Evolutionary conservation across 768 basidiomycete species (phyloP).

Genomic region (Suillus subaureus): DNA sequence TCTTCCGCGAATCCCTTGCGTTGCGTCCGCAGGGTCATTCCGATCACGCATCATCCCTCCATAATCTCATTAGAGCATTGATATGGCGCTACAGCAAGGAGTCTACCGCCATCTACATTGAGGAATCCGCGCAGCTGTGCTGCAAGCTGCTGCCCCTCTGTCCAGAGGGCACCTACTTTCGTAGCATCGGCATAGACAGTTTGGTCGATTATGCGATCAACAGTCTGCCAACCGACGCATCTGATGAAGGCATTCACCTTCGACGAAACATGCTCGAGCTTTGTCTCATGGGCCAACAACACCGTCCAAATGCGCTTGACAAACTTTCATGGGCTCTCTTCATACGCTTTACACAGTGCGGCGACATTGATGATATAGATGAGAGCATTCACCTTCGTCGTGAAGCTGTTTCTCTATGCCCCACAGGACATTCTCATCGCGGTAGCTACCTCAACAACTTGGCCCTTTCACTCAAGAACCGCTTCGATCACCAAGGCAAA

Average conservation of each 20-base stretch:
- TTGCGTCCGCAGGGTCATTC: constrained; percentile 12
- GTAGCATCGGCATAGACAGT: background rate
- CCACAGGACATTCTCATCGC: constrained; percentile 12
- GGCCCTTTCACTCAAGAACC: constrained; percentile 10
- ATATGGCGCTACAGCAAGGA: constrained; percentile 11
- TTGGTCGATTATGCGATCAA: background rate
- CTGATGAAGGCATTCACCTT: constrained; percentile 1
- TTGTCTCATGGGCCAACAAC: background rate
- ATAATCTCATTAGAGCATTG: constrained; percentile 16
- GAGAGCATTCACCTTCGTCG: constrained; percentile 4
- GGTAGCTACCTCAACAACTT: constrained; percentile 10
- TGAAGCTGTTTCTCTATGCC: constrained; percentile 14
- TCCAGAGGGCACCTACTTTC: background rate
- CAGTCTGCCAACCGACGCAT: background rate
- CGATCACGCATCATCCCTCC: constrained; percentile 5
- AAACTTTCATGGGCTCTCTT: background rate
- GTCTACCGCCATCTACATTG: constrained; percentile 13
- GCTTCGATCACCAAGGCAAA: constrained; percentile 15
- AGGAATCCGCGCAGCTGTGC: constrained; percentile 12
- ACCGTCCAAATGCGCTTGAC: background rate
- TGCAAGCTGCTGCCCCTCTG: background rate
- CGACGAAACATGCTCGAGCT: background rate
- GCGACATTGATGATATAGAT: constrained; percentile 12
- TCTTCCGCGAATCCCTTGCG: constrained; percentile 7
- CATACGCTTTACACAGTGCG: constrained; percentile 7